Evolutionary conservation across 1,139 yeast genomes (phyloP).

Genomic region (Spencermartinsiella ligniputridi): DNA sequence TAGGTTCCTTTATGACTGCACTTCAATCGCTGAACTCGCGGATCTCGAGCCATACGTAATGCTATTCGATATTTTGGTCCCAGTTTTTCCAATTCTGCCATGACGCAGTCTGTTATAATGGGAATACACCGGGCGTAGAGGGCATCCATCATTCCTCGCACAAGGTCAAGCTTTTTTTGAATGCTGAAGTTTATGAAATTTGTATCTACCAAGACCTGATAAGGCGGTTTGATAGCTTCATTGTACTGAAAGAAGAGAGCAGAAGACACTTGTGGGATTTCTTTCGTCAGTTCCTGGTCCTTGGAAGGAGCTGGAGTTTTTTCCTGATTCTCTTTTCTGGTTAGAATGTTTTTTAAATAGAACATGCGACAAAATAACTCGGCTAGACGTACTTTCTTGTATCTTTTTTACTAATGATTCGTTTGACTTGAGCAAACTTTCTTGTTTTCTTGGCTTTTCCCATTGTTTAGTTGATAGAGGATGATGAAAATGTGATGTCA

Average conservation of each 20-base stretch:
- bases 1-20: conserved; percentile 95
- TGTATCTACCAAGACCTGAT: conserved; percentile 91
- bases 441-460: conserved; percentile 96
- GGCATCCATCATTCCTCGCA: conserved; percentile 94
- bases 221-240: conserved; percentile 92
- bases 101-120: conserved; percentile 90
- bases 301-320: conserved; percentile 37
- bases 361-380: too few relatives aligned
- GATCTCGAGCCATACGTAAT: conserved; percentile 85
- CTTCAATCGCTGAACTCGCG: conserved; percentile 77
- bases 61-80: conserved; percentile 96
- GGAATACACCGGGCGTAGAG: conserved; percentile 93
- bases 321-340: conserved; percentile 38
- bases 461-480: conserved; percentile 52
- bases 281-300: conserved; percentile 78
- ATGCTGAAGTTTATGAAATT: conserved; percentile 94
- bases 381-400: conserved; percentile 47
- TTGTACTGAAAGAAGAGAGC: conserved; percentile 93
- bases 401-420: conserved; percentile 72
- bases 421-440: conserved; percentile 89
- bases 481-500: too few relatives aligned
- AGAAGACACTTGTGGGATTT: conserved; percentile 94
- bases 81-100: conserved; percentile 94
- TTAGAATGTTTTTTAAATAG: too few relatives aligned
- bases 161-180: conserved; percentile 88